phyloP scores from a whole-genome alignment of 2,329 filamentous ascomycete genomes.

The Colletotrichum sp. region DNA sequence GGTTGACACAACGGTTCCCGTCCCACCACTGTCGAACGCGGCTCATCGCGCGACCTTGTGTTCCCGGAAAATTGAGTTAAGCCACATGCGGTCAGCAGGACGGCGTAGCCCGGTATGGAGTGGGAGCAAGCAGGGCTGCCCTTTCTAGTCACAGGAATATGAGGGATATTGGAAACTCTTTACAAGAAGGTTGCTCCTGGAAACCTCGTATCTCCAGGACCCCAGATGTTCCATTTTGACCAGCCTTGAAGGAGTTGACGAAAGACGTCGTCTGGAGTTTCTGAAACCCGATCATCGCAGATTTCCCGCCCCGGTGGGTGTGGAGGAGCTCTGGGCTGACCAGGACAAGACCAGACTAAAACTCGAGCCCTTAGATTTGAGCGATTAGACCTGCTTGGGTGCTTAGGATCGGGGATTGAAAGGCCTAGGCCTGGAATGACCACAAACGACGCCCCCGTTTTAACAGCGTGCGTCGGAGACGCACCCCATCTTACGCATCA shows the following conservation, averaged over 20 bases:
- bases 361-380: background rate
- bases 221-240: background rate
- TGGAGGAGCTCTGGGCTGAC: background rate
- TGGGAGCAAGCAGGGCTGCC: background rate
- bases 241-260: background rate
- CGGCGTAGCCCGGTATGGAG: background rate
- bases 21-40: background rate
- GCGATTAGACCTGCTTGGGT: background rate
- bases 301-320: conserved; percentile 10
- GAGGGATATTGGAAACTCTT: background rate
- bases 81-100: background rate
- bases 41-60: background rate
- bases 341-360: background rate
- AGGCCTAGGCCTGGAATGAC: background rate
- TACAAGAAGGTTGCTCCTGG: background rate
- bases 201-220: background rate
- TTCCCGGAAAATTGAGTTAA: background rate
- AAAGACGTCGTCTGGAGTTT: conserved; percentile 9
- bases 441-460: background rate
- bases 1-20: background rate
- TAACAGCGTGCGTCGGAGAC: background rate
- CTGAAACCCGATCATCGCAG: conserved; percentile 16
- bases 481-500: conserved; percentile 3
- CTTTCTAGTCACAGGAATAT: background rate
- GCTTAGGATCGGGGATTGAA: background rate